Evolutionary conservation across 2,329 filamentous ascomycete genomes (phyloP).

Genomic region (Colletotrichum sp.): DNA sequence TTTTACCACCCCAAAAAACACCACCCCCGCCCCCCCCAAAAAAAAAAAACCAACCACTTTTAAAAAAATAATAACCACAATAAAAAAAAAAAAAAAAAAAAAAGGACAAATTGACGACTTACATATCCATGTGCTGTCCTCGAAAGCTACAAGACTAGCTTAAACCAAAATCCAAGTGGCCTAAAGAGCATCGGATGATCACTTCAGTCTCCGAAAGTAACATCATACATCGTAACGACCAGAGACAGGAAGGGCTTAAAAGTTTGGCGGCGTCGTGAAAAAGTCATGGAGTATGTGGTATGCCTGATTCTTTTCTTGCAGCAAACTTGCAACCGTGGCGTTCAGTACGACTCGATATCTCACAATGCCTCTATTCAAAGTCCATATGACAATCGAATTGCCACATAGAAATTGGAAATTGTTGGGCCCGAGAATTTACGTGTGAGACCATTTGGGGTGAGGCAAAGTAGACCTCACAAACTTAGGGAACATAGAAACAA

Average conservation of each 20-base stretch:
- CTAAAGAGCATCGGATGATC: neutral
- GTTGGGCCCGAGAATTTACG: neutral
- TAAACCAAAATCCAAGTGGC: neutral
- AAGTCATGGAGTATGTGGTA: neutral
- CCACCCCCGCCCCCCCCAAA: no score
- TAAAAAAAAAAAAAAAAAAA: no score
- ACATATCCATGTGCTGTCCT: rapidly evolving
- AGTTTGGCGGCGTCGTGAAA: neutral
- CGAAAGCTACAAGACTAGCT: neutral
- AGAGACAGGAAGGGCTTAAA: neutral
- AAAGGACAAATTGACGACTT: neutral
- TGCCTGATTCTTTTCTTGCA: rapidly evolving
- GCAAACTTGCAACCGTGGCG: rapidly evolving
- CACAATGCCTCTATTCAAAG: neutral
- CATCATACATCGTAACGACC: no score
- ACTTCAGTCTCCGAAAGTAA: no score
- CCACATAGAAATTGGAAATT: neutral
- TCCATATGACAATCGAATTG: neutral
- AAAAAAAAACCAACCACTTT: no score
- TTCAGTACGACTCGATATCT: no score
- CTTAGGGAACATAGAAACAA: no score
- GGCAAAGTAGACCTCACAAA: no score
- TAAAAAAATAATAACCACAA: no score
- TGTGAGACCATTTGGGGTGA: neutral
- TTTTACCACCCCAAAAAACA: no score